Conservation (phyloP, 129 eudicot species). For the Artemisia tridentata region DNA sequence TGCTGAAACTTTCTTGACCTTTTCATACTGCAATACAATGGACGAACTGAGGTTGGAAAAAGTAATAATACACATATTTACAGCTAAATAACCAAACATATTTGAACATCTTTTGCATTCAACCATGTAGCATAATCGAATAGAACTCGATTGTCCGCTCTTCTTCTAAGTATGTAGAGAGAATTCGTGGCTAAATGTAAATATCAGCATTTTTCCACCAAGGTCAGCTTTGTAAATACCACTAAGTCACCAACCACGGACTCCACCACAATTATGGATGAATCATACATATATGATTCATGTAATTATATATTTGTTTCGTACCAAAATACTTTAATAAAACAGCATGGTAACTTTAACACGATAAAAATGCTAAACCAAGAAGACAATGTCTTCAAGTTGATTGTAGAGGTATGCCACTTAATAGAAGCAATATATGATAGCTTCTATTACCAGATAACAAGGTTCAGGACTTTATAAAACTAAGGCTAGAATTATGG, state of each 20-base stretch:
- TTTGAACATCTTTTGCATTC: background rate
- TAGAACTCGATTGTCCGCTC: background rate
- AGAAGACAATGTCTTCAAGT: slow-evolving; percentile 14
- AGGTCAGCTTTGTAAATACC: too few relatives aligned
- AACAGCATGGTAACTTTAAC: background rate
- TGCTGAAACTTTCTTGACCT: slow-evolving; percentile 85
- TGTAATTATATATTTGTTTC: too few relatives aligned
- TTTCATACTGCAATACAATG: slow-evolving; percentile 58
- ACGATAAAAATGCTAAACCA: slow-evolving; percentile 8
- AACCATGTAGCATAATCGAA: background rate
- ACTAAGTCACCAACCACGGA: too few relatives aligned
- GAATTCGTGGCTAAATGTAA: too few relatives aligned
- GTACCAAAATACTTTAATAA: too few relatives aligned
- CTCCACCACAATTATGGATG: too few relatives aligned
- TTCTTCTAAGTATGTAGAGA: background rate
- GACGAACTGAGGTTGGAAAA: slow-evolving; percentile 9
- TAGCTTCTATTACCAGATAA: too few relatives aligned
- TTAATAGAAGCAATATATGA: background rate
- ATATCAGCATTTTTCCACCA: too few relatives aligned
- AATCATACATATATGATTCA: too few relatives aligned
- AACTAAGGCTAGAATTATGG: too few relatives aligned
- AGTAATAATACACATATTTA: background rate
- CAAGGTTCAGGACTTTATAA: too few relatives aligned
- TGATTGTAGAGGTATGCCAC: background rate
- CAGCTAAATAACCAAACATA: background rate